Conservation (phyloP, 2,329 filamentous ascomycete genomes). For the Diplodia intermedia region DNA sequence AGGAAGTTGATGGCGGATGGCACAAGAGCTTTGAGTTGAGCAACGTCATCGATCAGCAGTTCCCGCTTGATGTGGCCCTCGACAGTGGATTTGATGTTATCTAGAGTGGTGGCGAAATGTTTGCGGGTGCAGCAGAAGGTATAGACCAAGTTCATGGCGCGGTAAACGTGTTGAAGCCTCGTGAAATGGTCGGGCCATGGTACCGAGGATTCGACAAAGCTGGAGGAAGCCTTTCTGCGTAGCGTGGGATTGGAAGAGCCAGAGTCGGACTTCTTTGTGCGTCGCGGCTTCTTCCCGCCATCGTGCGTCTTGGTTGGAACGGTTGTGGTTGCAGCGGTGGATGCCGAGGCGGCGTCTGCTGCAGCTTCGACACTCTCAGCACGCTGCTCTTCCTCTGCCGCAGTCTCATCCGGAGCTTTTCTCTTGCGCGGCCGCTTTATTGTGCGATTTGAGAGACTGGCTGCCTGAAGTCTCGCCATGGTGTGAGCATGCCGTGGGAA, state of each 20-base stretch:
- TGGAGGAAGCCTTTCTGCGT: constrained; percentile 55
- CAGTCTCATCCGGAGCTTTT: constrained; percentile 38
- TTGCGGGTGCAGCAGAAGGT: constrained; percentile 95
- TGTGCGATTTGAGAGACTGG: constrained; percentile 53
- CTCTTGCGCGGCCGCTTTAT: constrained; percentile 55
- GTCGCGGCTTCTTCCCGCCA: constrained; percentile 60
- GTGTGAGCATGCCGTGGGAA: constrained; percentile 18
- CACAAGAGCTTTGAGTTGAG: constrained; percentile 77
- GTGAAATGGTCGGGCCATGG: constrained; percentile 81
- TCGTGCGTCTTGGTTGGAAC: constrained; percentile 65
- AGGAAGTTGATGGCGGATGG: constrained; percentile 81
- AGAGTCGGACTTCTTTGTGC: constrained; percentile 50
- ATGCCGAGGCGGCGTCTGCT: constrained; percentile 18
- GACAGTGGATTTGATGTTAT: constrained; percentile 83
- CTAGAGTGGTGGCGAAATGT: constrained; percentile 88
- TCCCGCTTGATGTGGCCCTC: constrained; percentile 79
- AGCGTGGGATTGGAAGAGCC: constrained; percentile 48
- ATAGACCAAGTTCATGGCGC: constrained; percentile 88
- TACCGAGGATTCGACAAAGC: constrained; percentile 58
- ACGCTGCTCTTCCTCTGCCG: constrained; percentile 33
- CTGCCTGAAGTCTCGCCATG: constrained; percentile 53
- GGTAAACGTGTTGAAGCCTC: constrained; percentile 75
- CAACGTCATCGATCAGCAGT: constrained; percentile 78
- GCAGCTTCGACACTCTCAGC: constrained; percentile 32
- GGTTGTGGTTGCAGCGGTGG: constrained; percentile 48